Base-by-base conservation (phyloP, 768 basidiomycete species). In the Boletellus ananiceps region DNA sequence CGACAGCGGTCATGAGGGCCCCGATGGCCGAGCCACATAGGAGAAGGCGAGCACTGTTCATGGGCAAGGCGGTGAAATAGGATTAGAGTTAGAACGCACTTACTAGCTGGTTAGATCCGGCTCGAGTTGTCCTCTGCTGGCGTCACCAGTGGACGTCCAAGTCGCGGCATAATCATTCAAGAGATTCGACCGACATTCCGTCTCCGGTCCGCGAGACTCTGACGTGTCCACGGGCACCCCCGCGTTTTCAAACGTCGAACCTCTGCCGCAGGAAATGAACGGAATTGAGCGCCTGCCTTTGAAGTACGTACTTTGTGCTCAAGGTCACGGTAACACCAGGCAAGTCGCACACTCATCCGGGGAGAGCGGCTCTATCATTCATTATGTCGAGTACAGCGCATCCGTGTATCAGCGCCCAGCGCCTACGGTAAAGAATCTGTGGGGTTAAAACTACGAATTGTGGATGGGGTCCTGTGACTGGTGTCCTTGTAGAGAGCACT, bases 181-280 rank as follows among this genome's bases (percentile, higher is more conserved):
- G 29, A 29, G 11, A 11, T 29, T 29, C 29, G 29, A 29, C 29
- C 11, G 29, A 11, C 23, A 25, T 25, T 25, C 23, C 23, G 23
- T 25, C 23, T 25, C 23, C 23, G 4, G 23, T 25, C 23, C 23
- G 23, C 23, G 23, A 5, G 23, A 4, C 23, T 25, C 23, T 8
- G 27, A 29, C 27, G 35, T 48, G 43, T 44, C 23, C 23, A 23
- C 23, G 23, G 23, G 5, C 23, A 23, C 5, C 23, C 23, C 23
- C 23, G 23, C 23, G 23, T 23, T 50, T 55, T 62, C 47, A 46
- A 55, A 64, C 66, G 66, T 59, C 52, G 49, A 60, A 68, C 54
- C 51, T 44, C 8, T 9, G 29, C 66, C 66, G 59, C 66, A 57
- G 23, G 50, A 57, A 49, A 64, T 57, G 66, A 66, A 61, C 59